Evolutionary conservation across 129 eudicot genomes (phyloP).

Genomic region (Flaveria trinervia): DNA sequence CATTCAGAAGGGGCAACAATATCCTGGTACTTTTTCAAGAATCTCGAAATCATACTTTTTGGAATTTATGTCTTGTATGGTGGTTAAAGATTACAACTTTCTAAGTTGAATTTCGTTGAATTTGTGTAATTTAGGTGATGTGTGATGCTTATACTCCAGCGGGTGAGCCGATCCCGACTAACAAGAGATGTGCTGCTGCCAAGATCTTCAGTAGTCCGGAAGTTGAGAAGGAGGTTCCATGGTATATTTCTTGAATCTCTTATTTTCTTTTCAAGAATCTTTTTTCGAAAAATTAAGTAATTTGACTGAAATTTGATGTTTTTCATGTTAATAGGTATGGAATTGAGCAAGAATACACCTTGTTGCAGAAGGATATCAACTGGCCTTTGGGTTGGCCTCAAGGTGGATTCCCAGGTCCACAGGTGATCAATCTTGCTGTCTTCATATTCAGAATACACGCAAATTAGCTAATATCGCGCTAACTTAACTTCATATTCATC

Average conservation of each 20-base stretch:
- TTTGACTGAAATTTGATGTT: neutral
- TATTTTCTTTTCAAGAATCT: neutral
- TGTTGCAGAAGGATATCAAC: constrained; percentile 60
- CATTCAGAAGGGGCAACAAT: constrained; percentile 90
- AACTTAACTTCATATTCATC: neutral
- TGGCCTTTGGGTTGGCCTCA: constrained; percentile 95
- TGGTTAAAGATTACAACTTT: constrained; percentile 8
- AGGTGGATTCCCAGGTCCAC: constrained; percentile 91
- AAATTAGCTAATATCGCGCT: neutral
- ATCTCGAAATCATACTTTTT: neutral
- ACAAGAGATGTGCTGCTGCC: constrained; percentile 76
- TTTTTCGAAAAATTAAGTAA: neutral
- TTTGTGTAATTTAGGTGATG: constrained; percentile 57
- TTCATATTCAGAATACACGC: neutral
- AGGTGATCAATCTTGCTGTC: constrained; percentile 44
- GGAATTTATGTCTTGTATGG: neutral
- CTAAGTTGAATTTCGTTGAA: neutral
- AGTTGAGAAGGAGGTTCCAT: constrained; percentile 78
- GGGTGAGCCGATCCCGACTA: constrained; percentile 92
- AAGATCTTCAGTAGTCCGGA: constrained; percentile 73
- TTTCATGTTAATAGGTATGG: constrained; percentile 58
- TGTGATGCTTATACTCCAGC: constrained; percentile 96
- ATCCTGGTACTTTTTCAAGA: constrained; percentile 56
- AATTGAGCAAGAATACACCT: constrained; percentile 89
- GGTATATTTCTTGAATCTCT: constrained; percentile 42